Evolutionary conservation across 495 filamentous ascomycete species (phyloP), one percentile per base, ranked within the genome.

Genomic region (Aspergillus sclerotioniger): DNA sequence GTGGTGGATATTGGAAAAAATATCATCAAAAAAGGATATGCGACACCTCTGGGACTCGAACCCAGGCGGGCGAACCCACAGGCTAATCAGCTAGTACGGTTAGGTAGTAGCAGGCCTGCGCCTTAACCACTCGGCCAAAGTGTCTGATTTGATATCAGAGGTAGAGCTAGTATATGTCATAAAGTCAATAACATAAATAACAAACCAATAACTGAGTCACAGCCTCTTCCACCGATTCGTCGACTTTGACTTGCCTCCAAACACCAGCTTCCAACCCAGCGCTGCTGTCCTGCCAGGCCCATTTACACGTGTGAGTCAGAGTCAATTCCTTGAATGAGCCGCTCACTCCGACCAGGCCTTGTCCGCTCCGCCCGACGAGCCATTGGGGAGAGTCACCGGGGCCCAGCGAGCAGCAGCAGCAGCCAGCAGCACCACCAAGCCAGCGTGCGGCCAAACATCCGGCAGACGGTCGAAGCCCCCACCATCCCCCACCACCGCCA

Each of bases 401-500:
- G 46, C 19, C 17, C 21, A n/a, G 51, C 35, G 5, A 33, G 12
- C 25, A 31, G 31, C 25, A 28, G 25, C 47, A 16, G 31, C 47
- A 50, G 46, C 46, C 20, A 46, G 25, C 44, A 46, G 44, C 44
- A 21, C 16, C 44, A 8, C 17, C 44, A 17, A 9, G 7, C 32
- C 49, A 32, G 49, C 33, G 39, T 15, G 45, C 28, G 29, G 31
- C 41, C 16, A 56, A 56, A 16, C 29, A 37, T 10, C 45, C 43
- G 16, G 31, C 33, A 28, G 45, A 20, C 45, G 45, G 29, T 37
- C 33, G 33, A 66, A 57, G 64, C 62, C 70, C 68, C 72, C 72
- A 75, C 68, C 65, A 74, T 65, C 71, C 69, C 70, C 70, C 68
- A 72, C 72, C 64, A 73, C 67, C 67, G 67, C 67, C 60, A 29